Evolutionary conservation across 2,329 filamentous ascomycete species (phyloP).

Genomic region (Diaporthe ilicicola): DNA sequence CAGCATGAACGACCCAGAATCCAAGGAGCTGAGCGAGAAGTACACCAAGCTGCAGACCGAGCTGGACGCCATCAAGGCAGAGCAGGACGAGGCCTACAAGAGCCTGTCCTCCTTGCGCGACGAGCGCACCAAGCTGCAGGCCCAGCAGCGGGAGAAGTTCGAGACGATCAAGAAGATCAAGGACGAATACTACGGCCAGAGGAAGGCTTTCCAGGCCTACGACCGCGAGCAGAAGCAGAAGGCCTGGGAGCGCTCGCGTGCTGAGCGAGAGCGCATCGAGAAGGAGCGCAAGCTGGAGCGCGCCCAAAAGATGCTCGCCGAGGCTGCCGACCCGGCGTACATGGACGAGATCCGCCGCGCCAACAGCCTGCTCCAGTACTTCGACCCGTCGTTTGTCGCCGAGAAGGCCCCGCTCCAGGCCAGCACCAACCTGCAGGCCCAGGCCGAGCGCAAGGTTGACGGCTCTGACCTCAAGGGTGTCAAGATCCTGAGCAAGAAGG

Average conservation of each 20-base stretch:
- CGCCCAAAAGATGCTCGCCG: constrained; percentile 79
- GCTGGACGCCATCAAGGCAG: constrained; percentile 87
- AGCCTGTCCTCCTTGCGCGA: constrained; percentile 84
- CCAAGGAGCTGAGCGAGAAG: constrained; percentile 85
- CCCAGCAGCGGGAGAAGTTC: constrained; percentile 88
- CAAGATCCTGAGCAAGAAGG: constrained; percentile 84
- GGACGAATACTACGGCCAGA: constrained; percentile 84
- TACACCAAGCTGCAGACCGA: constrained; percentile 88
- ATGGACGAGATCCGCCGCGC: constrained; percentile 91
- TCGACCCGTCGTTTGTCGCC: constrained; percentile 76
- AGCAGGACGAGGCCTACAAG: constrained; percentile 92
- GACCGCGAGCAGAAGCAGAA: constrained; percentile 85
- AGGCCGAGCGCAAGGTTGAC: constrained; percentile 84
- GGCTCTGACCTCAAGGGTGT: constrained; percentile 86
- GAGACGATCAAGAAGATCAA: constrained; percentile 84
- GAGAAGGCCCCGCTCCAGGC: constrained; percentile 70
- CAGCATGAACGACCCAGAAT: constrained; percentile 88
- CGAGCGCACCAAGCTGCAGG: constrained; percentile 83
- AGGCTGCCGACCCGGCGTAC: constrained; percentile 87
- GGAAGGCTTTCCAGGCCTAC: constrained; percentile 83
- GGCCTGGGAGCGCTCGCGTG: constrained; percentile 78
- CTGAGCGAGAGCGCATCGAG: constrained; percentile 78
- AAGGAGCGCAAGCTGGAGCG: constrained; percentile 79
- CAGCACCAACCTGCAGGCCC: constrained; percentile 78
- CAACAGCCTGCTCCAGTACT: constrained; percentile 87